Evolutionary conservation across 768 basidiomycete species (phyloP).

Genomic region (Macrolepiota dolichaula): DNA sequence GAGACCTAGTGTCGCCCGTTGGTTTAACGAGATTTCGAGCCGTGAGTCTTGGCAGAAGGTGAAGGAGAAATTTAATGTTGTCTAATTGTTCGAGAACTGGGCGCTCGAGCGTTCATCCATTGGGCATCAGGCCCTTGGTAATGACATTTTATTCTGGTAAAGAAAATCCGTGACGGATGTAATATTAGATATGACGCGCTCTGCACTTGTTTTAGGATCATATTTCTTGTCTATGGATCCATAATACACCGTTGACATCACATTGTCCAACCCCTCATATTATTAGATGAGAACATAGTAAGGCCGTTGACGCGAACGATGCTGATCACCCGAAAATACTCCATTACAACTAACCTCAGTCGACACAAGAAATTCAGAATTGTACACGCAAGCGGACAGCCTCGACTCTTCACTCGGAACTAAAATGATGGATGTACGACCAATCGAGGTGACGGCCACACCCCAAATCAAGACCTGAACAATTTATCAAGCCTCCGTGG

Average conservation of each 20-base stretch:
- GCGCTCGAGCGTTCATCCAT: neutral
- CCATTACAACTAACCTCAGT: too few species aligned
- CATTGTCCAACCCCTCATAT: too few species aligned
- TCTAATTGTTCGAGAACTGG: neutral
- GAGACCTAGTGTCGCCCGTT: conserved; percentile 40
- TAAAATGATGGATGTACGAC: neutral
- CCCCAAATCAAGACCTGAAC: neutral
- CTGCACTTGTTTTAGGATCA: too few species aligned
- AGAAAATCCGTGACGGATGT: too few species aligned
- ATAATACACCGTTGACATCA: too few species aligned
- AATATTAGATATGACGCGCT: too few species aligned
- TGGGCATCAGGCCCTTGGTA: neutral
- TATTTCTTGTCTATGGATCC: too few species aligned
- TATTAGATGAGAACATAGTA: too few species aligned
- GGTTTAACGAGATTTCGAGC: conserved; percentile 31
- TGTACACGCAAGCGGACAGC: too few species aligned
- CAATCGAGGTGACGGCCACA: neutral
- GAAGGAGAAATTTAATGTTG: conserved; percentile 18
- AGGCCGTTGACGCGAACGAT: too few species aligned
- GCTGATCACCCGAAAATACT: too few species aligned
- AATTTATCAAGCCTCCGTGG: neutral
- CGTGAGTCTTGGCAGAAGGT: conserved; percentile 48
- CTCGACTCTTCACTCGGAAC: neutral
- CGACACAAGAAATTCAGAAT: too few species aligned
- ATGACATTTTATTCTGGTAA: neutral